These are phyloP conservation scores for Truncatella angustata DNA, from an alignment of 2,329 filamentous ascomycete species.

Conservation along the genomic window DNA sequence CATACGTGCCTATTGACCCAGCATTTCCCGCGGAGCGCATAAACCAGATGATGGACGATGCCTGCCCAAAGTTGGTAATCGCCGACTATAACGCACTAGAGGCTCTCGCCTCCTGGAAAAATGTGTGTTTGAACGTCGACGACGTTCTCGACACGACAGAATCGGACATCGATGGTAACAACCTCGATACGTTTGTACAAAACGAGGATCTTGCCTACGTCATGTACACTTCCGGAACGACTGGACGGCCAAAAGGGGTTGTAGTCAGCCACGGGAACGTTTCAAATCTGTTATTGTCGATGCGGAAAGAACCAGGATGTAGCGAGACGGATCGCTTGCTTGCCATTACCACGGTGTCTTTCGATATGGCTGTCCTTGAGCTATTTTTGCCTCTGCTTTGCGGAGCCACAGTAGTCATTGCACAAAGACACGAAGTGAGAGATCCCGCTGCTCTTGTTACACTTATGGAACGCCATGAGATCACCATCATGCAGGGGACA, in stretches of 20 bases:
- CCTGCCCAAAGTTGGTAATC: conserved; percentile 22
- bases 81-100: conserved; percentile 8
- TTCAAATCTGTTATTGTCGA: conserved; percentile 20
- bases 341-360: conserved; percentile 28
- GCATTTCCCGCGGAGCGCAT: conserved; percentile 26
- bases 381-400: conserved; percentile 30
- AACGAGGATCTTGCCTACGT: conserved; percentile 28
- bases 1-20: conserved; percentile 30
- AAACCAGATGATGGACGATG: conserved; percentile 24
- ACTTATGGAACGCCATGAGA: conserved; percentile 28
- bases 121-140: conserved; percentile 17
- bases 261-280: conserved; percentile 23
- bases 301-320: conserved; percentile 25
- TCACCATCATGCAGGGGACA: conserved; percentile 34
- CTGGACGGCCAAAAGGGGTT: conserved; percentile 38
- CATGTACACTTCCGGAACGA: conserved; percentile 29
- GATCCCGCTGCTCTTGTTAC: conserved; percentile 29
- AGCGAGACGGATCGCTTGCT: conserved; percentile 21
- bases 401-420: conserved; percentile 31
- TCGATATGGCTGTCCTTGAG: conserved; percentile 33
- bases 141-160: conserved; percentile 12
- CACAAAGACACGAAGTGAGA: conserved; percentile 23
- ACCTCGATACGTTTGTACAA: conserved; percentile 10
- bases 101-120: conserved; percentile 14
- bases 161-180: conserved; percentile 3